Evolutionary conservation across 495 filamentous ascomycete genomes (phyloP).

Genomic region (Podospora tetraspora): DNA sequence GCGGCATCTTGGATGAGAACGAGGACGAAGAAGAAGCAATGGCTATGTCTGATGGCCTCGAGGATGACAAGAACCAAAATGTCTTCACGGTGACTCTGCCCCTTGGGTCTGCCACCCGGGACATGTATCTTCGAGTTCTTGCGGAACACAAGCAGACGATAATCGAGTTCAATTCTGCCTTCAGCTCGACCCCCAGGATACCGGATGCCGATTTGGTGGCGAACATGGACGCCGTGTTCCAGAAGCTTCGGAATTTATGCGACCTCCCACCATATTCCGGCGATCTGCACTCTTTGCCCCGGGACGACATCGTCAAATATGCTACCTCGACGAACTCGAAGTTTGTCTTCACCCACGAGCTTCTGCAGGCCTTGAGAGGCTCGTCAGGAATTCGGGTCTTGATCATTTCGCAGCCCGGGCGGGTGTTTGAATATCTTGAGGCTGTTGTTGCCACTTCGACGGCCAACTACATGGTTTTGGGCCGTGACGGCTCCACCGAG

Average conservation of each 20-base stretch:
- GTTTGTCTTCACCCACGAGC: constrained; percentile 42
- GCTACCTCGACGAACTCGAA: constrained; percentile 40
- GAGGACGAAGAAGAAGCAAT: neutral
- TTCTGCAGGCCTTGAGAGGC: constrained; percentile 30
- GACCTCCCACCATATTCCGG: constrained; percentile 40
- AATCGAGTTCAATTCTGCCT: constrained; percentile 29
- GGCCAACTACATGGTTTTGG: constrained; percentile 21
- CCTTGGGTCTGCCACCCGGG: constrained; percentile 33
- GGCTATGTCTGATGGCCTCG: neutral
- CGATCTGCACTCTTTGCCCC: constrained; percentile 25
- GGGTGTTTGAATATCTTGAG: constrained; percentile 36
- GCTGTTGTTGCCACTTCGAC: constrained; percentile 28
- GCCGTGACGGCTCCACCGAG: constrained; percentile 3
- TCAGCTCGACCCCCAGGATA: constrained; percentile 15
- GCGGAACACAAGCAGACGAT: constrained; percentile 33
- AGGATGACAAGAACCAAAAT: constrained; percentile 7
- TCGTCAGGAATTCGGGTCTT: constrained; percentile 31
- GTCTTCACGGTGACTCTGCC: constrained; percentile 40
- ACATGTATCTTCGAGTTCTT: constrained; percentile 37
- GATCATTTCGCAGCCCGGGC: constrained; percentile 37
- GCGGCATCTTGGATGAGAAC: neutral
- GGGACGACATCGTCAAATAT: constrained; percentile 32
- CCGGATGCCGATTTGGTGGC: constrained; percentile 26
- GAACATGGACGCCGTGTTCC: constrained; percentile 36
- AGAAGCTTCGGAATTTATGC: constrained; percentile 36